A percentile compares a stretch with the other conserved stretches of the same genome.
Evolutionary conservation across 2,329 filamentous ascomycete species (phyloP).

Genomic region (Magnaporthiopsis poae): DNA sequence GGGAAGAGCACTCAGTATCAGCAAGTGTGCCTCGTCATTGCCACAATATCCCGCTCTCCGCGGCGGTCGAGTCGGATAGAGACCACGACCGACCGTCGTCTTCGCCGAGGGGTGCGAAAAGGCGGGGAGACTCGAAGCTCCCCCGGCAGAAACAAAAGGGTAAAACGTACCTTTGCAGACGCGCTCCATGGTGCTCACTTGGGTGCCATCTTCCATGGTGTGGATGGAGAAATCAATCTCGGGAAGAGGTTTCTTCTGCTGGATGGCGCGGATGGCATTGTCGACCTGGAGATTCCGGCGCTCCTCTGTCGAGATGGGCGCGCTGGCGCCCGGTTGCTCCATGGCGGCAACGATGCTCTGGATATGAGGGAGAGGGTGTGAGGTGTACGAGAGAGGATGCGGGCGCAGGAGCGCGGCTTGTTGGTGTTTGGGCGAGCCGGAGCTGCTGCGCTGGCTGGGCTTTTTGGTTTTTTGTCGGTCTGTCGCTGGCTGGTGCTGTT

Average conservation of each 20-base stretch:
- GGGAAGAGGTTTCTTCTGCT: constrained; percentile 86
- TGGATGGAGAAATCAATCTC: constrained; percentile 99
- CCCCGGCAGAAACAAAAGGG: not conserved
- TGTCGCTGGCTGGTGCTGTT: not conserved
- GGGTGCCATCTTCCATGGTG: constrained; percentile 91
- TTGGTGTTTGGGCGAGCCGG: not conserved
- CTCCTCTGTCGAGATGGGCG: constrained; percentile 30
- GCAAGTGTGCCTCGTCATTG: not conserved
- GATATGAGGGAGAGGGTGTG: not conserved
- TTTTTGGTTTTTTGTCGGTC: not conserved
- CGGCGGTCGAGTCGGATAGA: not conserved
- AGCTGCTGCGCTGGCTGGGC: no score
- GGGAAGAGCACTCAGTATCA: constrained; percentile 13
- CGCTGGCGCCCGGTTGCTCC: constrained; percentile 36
- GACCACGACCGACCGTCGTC: not conserved
- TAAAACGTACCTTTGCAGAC: constrained; percentile 81
- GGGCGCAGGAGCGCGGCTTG: not conserved
- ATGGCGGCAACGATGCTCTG: constrained; percentile 26
- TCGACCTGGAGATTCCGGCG: constrained; percentile 59
- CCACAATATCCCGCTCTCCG: not conserved
- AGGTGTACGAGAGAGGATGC: not conserved
- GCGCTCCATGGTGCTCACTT: constrained; percentile 89
- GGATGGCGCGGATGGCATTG: constrained; percentile 83
- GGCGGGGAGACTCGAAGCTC: not conserved
- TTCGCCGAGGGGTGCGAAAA: not conserved